Evolutionary conservation across 352 stramenopile species (phyloP), one percentile per base, ranked within the genome.

Genomic region (Albugo candida): DNA sequence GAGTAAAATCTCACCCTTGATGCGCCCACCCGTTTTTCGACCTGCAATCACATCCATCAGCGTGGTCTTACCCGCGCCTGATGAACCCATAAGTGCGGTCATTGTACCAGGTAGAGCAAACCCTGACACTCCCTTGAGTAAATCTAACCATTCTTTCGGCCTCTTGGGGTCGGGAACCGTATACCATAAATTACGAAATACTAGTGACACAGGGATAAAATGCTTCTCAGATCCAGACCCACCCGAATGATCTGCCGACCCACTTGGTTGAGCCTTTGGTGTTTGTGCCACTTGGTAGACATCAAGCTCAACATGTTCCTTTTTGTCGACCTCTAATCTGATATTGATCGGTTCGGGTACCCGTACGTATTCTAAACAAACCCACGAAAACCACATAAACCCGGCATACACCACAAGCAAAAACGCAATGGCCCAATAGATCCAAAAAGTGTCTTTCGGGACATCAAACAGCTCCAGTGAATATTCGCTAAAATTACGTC

Each of bases 11-110:
- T 81, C 54, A 1, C 83, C 83, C 6, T 55, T 51, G 52, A 89
- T 79, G 11, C 48, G 70, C 19, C 92, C 91, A 13, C 54, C 67
- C 19, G 61, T 81, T 63, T 97, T 97, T 13, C 92, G 68, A 17
- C 92, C 64, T 2, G 88, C 83, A 47, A 97, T 91, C 8, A 97
- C 88, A 58, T 98, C 89, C 61, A 96, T 89, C 1, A 97, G 56
- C 5, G 92, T 97, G 13, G 87, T 96, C 55, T 97, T 96, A 16
- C 88, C 84, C 18, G 81, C 75, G 24, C 78, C 77, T 20, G 64
- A 73, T 0, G 67, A 76, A 11, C 76, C 75, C 68, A 86, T 85
- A 1, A 88, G 46, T 11, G 75, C 75, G 2, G 70, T 80, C 39
- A 86, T 75, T 0, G 56, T 63, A 0, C 76, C 75, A 16, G 72